Evolutionary conservation across 768 basidiomycete genomes (phyloP).

Genomic region (Rhodosporidiobolus sp.): DNA sequence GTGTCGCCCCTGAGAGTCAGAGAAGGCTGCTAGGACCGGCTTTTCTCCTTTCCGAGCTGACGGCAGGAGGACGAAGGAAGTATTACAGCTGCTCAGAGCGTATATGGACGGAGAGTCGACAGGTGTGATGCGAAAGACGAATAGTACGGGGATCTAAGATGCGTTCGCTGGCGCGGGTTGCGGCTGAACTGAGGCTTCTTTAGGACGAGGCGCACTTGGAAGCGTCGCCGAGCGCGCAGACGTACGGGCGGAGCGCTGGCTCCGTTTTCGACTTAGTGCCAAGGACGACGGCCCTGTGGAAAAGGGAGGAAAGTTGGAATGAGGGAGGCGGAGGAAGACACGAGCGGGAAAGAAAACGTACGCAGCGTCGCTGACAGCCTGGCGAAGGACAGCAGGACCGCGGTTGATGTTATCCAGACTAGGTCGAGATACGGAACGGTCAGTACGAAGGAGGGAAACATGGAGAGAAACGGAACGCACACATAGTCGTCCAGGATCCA

Average conservation of each 20-base stretch:
- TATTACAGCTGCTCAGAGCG: too few relatives aligned
- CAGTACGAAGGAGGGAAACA: too few relatives aligned
- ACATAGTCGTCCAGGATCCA: conserved; percentile 10
- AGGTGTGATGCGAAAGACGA: too few relatives aligned
- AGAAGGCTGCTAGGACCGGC: too few relatives aligned
- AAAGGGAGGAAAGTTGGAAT: background rate
- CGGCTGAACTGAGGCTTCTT: too few relatives aligned
- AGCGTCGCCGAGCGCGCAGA: conserved; percentile 12
- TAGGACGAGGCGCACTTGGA: background rate
- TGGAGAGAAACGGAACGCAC: too few relatives aligned
- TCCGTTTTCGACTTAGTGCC: background rate
- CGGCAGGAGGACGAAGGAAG: too few relatives aligned
- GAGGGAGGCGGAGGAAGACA: background rate
- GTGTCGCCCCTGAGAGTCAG: too few relatives aligned
- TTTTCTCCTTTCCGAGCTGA: too few relatives aligned
- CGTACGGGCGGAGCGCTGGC: conserved; percentile 20
- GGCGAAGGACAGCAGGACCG: background rate
- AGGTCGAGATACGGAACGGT: too few relatives aligned
- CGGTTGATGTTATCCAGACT: conserved; percentile 5
- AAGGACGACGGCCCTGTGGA: background rate
- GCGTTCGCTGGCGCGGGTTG: too few relatives aligned
- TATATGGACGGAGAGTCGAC: too few relatives aligned
- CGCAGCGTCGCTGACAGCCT: background rate
- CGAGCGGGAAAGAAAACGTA: background rate
- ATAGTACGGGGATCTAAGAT: background rate